phyloP scores from a whole-genome alignment of 1,139 yeast species.

The Taphrina populina region DNA sequence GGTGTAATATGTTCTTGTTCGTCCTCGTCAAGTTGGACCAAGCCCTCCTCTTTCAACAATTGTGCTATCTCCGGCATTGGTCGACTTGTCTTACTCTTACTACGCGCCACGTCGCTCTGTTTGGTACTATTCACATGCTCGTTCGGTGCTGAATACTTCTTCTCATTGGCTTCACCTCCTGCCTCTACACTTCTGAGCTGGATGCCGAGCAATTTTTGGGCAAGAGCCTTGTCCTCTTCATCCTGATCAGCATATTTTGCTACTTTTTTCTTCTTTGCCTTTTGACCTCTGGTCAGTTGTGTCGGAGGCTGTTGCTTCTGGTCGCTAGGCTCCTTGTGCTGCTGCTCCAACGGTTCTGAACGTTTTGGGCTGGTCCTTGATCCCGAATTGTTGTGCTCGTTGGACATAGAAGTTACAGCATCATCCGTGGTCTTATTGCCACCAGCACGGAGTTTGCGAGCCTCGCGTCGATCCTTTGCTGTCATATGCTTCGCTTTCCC shows the following conservation, averaged over 20 bases:
- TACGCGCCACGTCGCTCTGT: neutral
- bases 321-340: slow-evolving; percentile 34
- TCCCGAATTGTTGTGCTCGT: neutral
- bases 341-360: slow-evolving; percentile 10
- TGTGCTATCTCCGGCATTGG: slow-evolving; percentile 37
- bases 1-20: slow-evolving; percentile 42
- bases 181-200: slow-evolving; percentile 56
- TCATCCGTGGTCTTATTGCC: neutral
- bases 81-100: slow-evolving; percentile 38
- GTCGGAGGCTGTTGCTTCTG: slow-evolving; percentile 10
- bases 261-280: slow-evolving; percentile 77
- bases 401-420: neutral
- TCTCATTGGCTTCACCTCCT: slow-evolving; percentile 48
- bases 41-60: slow-evolving; percentile 42
- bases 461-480: slow-evolving; percentile 32
- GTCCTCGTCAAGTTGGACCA: slow-evolving; percentile 43
- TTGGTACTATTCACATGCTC: slow-evolving; percentile 42
- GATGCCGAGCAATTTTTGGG: slow-evolving; percentile 81
- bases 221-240: slow-evolving; percentile 72
- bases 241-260: slow-evolving; percentile 89
- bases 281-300: slow-evolving; percentile 68
- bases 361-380: neutral
- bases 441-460: slow-evolving; percentile 11
- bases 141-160: slow-evolving; percentile 39
- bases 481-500: slow-evolving; percentile 32